Evolutionary conservation across 2,329 filamentous ascomycete genomes (phyloP).

Genomic region (Basipetospora chlamydospora): DNA sequence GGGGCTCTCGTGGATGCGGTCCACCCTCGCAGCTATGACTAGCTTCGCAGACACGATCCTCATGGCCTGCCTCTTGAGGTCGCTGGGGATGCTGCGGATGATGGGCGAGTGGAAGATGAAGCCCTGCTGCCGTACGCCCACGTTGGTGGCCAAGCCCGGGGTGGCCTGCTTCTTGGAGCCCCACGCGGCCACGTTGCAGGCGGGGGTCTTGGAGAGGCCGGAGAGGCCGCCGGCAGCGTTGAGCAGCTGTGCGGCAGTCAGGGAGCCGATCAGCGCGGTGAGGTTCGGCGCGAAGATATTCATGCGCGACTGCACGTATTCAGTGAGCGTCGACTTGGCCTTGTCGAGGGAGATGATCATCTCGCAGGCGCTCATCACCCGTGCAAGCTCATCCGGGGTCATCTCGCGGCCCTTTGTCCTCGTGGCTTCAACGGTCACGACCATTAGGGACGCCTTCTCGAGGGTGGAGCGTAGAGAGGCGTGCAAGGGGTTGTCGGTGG

Average conservation of each 20-base stretch:
- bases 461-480: slow-evolving; percentile 65
- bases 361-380: slow-evolving; percentile 64
- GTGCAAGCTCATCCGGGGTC: slow-evolving; percentile 56
- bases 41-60: slow-evolving; percentile 89
- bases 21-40: slow-evolving; percentile 81
- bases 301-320: slow-evolving; percentile 96
- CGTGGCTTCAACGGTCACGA: slow-evolving; percentile 87
- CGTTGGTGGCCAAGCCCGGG: slow-evolving; percentile 80
- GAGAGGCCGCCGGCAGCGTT: slow-evolving; percentile 84
- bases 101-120: slow-evolving; percentile 88
- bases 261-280: slow-evolving; percentile 75
- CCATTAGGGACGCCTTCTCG: slow-evolving; percentile 84
- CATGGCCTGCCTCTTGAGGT: slow-evolving; percentile 86
- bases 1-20: slow-evolving; percentile 66
- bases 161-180: slow-evolving; percentile 72
- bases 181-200: slow-evolving; percentile 82
- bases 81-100: slow-evolving; percentile 68
- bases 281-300: slow-evolving; percentile 90
- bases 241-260: slow-evolving; percentile 91
- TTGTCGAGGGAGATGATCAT: slow-evolving; percentile 79
- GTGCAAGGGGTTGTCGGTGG: slow-evolving; percentile 63
- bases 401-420: slow-evolving; percentile 73
- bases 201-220: slow-evolving; percentile 78
- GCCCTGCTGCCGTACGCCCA: slow-evolving; percentile 79
- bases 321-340: slow-evolving; percentile 73